Evolutionary conservation across 371 early-diverging fungal species (phyloP), one percentile per base, ranked within the genome.

Genomic region (Rhizopus delemar): DNA sequence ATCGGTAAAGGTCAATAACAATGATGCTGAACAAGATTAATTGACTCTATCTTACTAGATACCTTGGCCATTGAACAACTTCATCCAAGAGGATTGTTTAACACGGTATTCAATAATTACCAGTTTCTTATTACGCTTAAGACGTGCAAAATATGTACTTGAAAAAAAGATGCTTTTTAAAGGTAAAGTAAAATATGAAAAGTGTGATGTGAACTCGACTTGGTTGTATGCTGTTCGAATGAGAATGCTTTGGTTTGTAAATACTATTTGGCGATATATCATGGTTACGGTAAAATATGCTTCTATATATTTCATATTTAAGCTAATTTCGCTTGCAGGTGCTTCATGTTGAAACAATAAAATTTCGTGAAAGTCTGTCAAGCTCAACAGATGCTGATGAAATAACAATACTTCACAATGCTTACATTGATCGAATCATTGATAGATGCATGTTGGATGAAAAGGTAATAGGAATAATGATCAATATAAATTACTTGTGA

Each of bases 41-140:
- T 22, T 22, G 22, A 2, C 22, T 2, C 22, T 22, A 22, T 22
- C 22, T 22, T 22, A 22, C 22, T 51, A 81, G 81, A 59, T 77
- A 39, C 73, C 81, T 8, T 79, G 78, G 76, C 80, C 82, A 6
- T 57, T 81, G 22, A 74, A 77, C 29, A 75, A 75, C 43, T 78
- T 78, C 56, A 74, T 81, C 15, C 65, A 57, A 16, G 36, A 48
- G 33, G 51, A 64, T 6, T 62, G 41, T 13, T 35, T 77, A 36
- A 46, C 41, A 29, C 59, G 64, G 8, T 81, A 81, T 53, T 65
- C 60, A n/a, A 68, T 62, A 15, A 67, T 81, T 15, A 53, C 56
- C 1, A 56, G 62, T 1, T 68, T 81, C 12, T 28, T 81, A 11
- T 51, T 79, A 5, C 70, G 78, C 29, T 39, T 81, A 7, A 81